Conservation (phyloP, 768 basidiomycete species). For the Leccinum longicurvipes region DNA sequence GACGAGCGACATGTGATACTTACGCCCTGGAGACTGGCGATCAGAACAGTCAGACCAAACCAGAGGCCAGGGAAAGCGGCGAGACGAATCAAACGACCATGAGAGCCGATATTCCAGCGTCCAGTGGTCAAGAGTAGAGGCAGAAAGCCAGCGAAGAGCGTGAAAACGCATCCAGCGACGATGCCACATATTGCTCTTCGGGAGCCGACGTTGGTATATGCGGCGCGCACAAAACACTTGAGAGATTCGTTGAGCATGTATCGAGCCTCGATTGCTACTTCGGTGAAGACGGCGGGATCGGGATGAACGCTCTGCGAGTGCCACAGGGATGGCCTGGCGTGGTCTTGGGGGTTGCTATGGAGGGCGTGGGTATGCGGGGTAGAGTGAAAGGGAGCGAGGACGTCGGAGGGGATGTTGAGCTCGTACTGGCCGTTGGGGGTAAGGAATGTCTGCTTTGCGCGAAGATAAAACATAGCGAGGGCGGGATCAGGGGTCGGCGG, state of each 20-base stretch:
- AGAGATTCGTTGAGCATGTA: constrained; percentile 63
- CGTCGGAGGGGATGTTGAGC: constrained; percentile 63
- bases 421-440: constrained; percentile 70
- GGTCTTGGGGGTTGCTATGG: constrained; percentile 5
- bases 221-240: constrained; percentile 62
- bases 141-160: constrained; percentile 44
- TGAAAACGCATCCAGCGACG: constrained; percentile 53
- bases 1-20: constrained; percentile 11
- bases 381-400: constrained; percentile 58
- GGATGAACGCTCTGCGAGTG: constrained; percentile 45
- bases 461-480: constrained; percentile 71
- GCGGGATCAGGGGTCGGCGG: constrained; percentile 45
- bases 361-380: constrained; percentile 33
- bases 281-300: constrained; percentile 60
- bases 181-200: constrained; percentile 68
- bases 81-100: constrained; percentile 53
- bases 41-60: constrained; percentile 60
- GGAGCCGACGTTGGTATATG: constrained; percentile 67
- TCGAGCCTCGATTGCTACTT: constrained; percentile 55
- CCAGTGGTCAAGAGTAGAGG: constrained; percentile 50
- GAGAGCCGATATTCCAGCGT: constrained; percentile 30
- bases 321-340: constrained; percentile 15
- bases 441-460: constrained; percentile 80
- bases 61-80: constrained; percentile 64
- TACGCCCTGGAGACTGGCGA: constrained; percentile 67